phyloP scores from a whole-genome alignment of 2,329 filamentous ascomycete species.

The Microcyclospora pomicola region DNA sequence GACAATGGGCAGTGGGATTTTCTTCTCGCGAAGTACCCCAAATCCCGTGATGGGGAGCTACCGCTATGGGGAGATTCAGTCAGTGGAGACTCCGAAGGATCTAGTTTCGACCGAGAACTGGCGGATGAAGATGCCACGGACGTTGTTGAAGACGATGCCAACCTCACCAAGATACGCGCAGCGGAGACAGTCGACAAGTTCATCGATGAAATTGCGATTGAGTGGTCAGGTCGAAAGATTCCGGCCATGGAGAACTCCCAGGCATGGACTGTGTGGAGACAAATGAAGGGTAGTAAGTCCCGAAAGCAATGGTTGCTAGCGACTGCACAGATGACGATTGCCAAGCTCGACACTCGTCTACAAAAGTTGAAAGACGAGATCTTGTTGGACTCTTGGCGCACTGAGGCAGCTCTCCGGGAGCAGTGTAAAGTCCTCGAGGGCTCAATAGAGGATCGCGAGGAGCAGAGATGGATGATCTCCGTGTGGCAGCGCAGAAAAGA shows the following conservation, averaged over 20 bases:
- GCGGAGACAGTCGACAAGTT: slow-evolving; percentile 39
- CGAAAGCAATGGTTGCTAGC: slow-evolving; percentile 31
- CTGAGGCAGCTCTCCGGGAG: slow-evolving; percentile 36
- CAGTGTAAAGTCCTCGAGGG: slow-evolving; percentile 49
- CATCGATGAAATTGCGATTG: slow-evolving; percentile 36
- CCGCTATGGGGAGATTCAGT: slow-evolving; percentile 7
- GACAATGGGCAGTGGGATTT: slow-evolving; percentile 15
- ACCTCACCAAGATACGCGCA: slow-evolving; percentile 31
- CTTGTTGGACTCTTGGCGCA: slow-evolving; percentile 38
- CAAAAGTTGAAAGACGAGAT: slow-evolving; percentile 43
- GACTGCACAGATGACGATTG: slow-evolving; percentile 30
- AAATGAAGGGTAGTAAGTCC: slow-evolving; percentile 33
- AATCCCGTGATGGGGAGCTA: slow-evolving; percentile 24
- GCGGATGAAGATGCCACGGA: slow-evolving; percentile 29
- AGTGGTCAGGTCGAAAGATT: slow-evolving; percentile 47
- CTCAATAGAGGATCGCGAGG: slow-evolving; percentile 48
- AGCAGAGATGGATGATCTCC: slow-evolving; percentile 34
- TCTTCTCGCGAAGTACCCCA: slow-evolving; percentile 13
- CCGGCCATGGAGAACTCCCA: slow-evolving; percentile 34
- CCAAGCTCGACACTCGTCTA: slow-evolving; percentile 38
- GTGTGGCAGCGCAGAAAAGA: slow-evolving; percentile 23
- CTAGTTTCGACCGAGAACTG: too few relatives aligned
- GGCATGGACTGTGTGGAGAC: slow-evolving; percentile 49
- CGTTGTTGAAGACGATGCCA: slow-evolving; percentile 34
- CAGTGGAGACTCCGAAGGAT: not conserved